Conservation (phyloP, 2,329 filamentous ascomycete species). For the Fusarium haematococcum region DNA sequence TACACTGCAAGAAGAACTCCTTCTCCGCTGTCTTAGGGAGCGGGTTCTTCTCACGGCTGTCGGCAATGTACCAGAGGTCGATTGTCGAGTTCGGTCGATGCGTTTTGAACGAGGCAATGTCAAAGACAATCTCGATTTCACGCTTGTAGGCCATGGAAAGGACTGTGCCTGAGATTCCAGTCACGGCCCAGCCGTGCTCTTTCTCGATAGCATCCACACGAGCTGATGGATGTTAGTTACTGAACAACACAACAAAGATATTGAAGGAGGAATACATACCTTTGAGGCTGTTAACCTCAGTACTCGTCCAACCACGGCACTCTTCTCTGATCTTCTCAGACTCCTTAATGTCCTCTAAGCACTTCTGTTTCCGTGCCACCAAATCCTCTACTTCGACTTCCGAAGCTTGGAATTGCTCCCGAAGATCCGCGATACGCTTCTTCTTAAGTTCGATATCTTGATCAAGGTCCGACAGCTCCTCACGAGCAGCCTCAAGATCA, state of each 20-base stretch:
- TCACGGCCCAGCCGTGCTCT: slow-evolving; percentile 78
- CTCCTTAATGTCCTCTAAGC: slow-evolving; percentile 79
- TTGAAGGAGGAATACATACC: slow-evolving; percentile 57
- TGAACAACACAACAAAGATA: not conserved
- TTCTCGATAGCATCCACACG: slow-evolving; percentile 75
- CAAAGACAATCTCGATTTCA: slow-evolving; percentile 80
- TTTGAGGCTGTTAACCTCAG: slow-evolving; percentile 84
- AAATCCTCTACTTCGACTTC: slow-evolving; percentile 73
- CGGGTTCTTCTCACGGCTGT: slow-evolving; percentile 64
- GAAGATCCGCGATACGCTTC: slow-evolving; percentile 73
- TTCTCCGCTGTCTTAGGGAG: slow-evolving; percentile 72
- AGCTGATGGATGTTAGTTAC: slow-evolving; percentile 62
- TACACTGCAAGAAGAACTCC: slow-evolving; percentile 80
- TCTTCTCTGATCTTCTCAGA: slow-evolving; percentile 88
- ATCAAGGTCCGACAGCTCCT: slow-evolving; percentile 73
- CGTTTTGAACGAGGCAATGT: slow-evolving; percentile 70
- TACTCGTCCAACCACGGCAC: slow-evolving; percentile 87
- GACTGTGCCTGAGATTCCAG: slow-evolving; percentile 69
- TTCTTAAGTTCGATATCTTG: slow-evolving; percentile 78
- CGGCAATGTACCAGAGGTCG: slow-evolving; percentile 77
- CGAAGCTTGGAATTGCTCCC: slow-evolving; percentile 74
- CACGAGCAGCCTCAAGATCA: slow-evolving; percentile 80
- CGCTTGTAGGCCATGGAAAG: slow-evolving; percentile 81
- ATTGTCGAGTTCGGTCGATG: slow-evolving; percentile 65
- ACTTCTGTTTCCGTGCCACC: slow-evolving; percentile 75